Evolutionary conservation across 163 green algal genomes (phyloP).

Genomic region (Smithsoniella earleae): DNA sequence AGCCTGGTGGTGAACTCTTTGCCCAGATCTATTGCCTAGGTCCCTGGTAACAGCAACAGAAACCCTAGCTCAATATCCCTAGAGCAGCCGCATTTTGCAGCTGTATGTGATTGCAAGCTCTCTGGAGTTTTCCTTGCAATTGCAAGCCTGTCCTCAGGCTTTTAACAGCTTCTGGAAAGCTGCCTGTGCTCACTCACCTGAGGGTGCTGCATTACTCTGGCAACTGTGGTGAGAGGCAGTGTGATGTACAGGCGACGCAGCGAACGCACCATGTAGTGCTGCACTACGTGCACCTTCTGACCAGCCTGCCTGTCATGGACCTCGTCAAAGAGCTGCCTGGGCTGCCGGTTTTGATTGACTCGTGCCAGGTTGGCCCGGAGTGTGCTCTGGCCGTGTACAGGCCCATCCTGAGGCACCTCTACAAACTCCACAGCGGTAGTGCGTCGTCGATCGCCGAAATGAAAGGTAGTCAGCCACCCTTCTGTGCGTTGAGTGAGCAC

Average conservation of each 20-base stretch:
- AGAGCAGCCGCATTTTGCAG: background rate
- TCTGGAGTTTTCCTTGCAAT: too few relatives aligned
- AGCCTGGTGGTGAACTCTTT: too few relatives aligned
- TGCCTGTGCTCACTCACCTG: too few relatives aligned
- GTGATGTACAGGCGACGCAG: slow-evolving; percentile 10
- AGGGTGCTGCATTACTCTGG: too few relatives aligned
- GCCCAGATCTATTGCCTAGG: too few relatives aligned
- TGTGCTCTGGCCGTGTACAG: slow-evolving; percentile 14
- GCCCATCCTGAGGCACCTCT: slow-evolving; percentile 6
- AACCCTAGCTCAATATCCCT: background rate
- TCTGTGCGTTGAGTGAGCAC: background rate
- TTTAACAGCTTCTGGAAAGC: background rate
- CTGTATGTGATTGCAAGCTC: background rate
- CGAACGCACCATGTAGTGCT: slow-evolving; percentile 14
- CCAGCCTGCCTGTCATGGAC: background rate
- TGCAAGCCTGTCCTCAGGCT: too few relatives aligned
- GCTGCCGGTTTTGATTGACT: background rate
- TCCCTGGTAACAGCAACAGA: too few relatives aligned
- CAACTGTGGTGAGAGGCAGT: too few relatives aligned
- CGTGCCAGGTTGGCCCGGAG: slow-evolving; percentile 25
- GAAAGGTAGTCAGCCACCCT: background rate
- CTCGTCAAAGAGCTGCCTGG: background rate
- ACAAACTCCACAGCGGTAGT: background rate
- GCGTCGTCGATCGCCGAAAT: background rate
- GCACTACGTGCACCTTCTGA: slow-evolving; percentile 22